phyloP scores from a whole-genome alignment of 169 alveolate genomes.

The Cytauxzoon felis region DNA sequence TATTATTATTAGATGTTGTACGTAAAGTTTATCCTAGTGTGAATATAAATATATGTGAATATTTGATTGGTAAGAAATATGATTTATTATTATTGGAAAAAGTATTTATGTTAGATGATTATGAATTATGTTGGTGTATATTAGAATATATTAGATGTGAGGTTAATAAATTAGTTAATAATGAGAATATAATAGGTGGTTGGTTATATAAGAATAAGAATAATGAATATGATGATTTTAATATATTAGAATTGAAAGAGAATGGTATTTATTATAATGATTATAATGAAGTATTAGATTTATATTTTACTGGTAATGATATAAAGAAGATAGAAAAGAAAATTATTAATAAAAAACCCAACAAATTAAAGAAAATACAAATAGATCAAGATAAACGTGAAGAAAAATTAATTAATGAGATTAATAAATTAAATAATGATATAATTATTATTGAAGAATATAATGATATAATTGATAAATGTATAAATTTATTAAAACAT shows the following conservation, averaged over 20 bases:
- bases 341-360: slow-evolving; percentile 42
- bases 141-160: slow-evolving; percentile 24
- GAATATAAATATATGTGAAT: background rate
- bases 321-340: slow-evolving; percentile 44
- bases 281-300: slow-evolving; percentile 49
- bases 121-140: background rate
- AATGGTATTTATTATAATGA: slow-evolving; percentile 41
- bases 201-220: slow-evolving; percentile 20
- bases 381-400: slow-evolving; percentile 86
- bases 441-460: slow-evolving; percentile 74
- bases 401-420: slow-evolving; percentile 59
- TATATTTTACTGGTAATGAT: slow-evolving; percentile 51
- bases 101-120: background rate
- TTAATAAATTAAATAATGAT: slow-evolving; percentile 72
- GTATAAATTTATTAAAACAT: slow-evolving; percentile 69
- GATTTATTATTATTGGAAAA: background rate
- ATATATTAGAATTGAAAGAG: slow-evolving; percentile 30
- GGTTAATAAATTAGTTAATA: slow-evolving; percentile 6
- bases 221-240: slow-evolving; percentile 48
- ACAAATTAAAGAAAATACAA: slow-evolving; percentile 81
- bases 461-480: slow-evolving; percentile 77
- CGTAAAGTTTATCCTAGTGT: slow-evolving; percentile 42
- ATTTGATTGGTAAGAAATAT: background rate
- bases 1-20: background rate
- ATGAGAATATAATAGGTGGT: slow-evolving; percentile 29